A percentile compares a stretch with the other conserved stretches of the same genome.
Conservation (phyloP, 1,284 basidiomycete species). For the Porodaedalea pini region DNA sequence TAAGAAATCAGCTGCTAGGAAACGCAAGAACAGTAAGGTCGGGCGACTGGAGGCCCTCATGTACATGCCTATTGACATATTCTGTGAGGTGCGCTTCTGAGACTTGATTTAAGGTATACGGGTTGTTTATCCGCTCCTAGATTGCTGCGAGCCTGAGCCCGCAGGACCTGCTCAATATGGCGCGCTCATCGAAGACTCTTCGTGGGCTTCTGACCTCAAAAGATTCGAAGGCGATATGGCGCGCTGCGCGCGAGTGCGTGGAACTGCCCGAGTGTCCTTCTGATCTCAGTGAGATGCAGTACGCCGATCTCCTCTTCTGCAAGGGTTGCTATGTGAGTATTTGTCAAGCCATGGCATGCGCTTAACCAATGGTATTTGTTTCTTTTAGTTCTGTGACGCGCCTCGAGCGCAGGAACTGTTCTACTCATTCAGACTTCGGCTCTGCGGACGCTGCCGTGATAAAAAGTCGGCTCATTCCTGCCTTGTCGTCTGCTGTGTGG, state of each 20-base stretch:
- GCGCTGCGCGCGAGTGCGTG: slow-evolving; percentile 27
- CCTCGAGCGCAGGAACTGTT: neutral
- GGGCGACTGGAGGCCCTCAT: slow-evolving; percentile 22
- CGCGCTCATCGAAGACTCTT: slow-evolving; percentile 31
- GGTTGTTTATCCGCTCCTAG: slow-evolving; percentile 22
- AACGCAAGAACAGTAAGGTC: no score
- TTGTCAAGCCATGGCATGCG: no score
- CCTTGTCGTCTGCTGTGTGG: neutral
- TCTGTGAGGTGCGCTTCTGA: slow-evolving; percentile 26
- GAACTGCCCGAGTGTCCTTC: slow-evolving; percentile 31
- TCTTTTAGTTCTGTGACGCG: neutral
- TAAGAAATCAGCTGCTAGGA: no score
- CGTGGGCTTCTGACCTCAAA: slow-evolving; percentile 29
- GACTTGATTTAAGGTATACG: neutral
- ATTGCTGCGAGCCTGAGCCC: slow-evolving; percentile 30
- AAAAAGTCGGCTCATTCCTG: neutral
- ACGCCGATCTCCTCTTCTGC: slow-evolving; percentile 33
- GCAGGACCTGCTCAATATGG: slow-evolving; percentile 30
- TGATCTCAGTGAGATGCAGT: slow-evolving; percentile 32
- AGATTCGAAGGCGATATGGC: slow-evolving; percentile 29
- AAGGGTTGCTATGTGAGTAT: slow-evolving; percentile 21
- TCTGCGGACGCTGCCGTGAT: neutral
- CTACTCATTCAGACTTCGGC: slow-evolving; percentile 1
- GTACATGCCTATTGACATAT: slow-evolving; percentile 30
- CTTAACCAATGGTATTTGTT: neutral